A percentile compares a stretch with the other conserved stretches of the same genome.
Conservation (phyloP, 306 rosid genomes). For the Mimosa pudica region DNA sequence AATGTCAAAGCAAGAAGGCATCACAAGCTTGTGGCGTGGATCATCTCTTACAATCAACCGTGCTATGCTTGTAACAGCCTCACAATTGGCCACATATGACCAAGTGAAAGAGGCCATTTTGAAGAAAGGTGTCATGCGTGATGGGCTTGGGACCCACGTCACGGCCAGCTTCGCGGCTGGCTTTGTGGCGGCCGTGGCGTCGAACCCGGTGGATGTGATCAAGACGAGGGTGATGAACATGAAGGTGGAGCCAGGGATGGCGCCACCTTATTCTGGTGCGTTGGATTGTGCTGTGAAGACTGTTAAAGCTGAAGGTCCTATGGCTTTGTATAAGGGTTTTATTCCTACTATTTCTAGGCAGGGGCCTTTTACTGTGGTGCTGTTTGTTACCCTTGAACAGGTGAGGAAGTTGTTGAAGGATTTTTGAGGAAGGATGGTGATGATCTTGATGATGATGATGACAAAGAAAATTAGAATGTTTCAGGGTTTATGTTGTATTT, state of each 20-base stretch:
- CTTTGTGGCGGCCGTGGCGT: slow-evolving; percentile 73
- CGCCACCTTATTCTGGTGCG: slow-evolving; percentile 68
- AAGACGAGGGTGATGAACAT: slow-evolving; percentile 84
- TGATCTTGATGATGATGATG: slow-evolving; percentile 35
- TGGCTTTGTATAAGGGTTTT: slow-evolving; percentile 75
- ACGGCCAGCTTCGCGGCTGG: slow-evolving; percentile 81
- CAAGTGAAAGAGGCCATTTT: slow-evolving; percentile 68
- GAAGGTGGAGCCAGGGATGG: slow-evolving; percentile 69
- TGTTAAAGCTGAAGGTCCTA: slow-evolving; percentile 71
- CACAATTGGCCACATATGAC: slow-evolving; percentile 76
- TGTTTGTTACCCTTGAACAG: slow-evolving; percentile 79
- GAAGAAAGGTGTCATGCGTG: slow-evolving; percentile 53
- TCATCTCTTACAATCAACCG: slow-evolving; percentile 77
- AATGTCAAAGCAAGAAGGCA: slow-evolving; percentile 64
- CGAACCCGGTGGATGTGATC: slow-evolving; percentile 77
- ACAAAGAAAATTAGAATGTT: slow-evolving; percentile 19
- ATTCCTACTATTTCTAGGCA: slow-evolving; percentile 80
- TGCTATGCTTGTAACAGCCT: slow-evolving; percentile 83
- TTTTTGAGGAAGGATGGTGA: slow-evolving; percentile 49
- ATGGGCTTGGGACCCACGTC: slow-evolving; percentile 83
- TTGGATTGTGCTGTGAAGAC: slow-evolving; percentile 71
- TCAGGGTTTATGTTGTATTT: neutral
- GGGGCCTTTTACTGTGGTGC: slow-evolving; percentile 78
- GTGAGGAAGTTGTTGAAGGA: slow-evolving; percentile 75
- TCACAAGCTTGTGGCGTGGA: slow-evolving; percentile 74